Evolutionary conservation across 495 filamentous ascomycete species (phyloP), one percentile per base, ranked within the genome.

Genomic region (Penicillium maclennaniae): DNA sequence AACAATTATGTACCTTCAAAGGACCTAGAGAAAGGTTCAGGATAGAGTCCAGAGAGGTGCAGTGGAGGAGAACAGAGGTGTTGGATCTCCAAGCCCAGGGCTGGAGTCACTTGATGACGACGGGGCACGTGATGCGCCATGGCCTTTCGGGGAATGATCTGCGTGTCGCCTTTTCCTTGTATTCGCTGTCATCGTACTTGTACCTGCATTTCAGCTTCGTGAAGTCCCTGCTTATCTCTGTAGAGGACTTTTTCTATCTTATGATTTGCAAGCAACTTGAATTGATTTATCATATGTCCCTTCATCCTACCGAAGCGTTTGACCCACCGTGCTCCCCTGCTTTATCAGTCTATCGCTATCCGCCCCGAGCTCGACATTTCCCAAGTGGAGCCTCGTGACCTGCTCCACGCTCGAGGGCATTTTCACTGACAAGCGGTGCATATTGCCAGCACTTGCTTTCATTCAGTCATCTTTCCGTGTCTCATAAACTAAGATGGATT

Each of bases 21-120:
- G 8, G 47, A 49, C 25, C 23, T 25, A 6, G 47, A 34, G 9
- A 15, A 17, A 17, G 7, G 47, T 19, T 19, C 47, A 4, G 8
- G 14, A 10, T 34, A 6, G 39, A 45, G 31, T 49, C 23, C 14
- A 8, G 26, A 52, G 39, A 15, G 17, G 16, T 20, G 43, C 3
- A 20, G 20, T 8, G 20, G 23, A n/a, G 7, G 26, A 23, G 25
- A 20, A 15, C 31, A 44, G 43, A 47, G 20, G 7, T 27, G 49
- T 7, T 31, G 25, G 16, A 38, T 44, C 49, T 53, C 21, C 12
- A 47, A 38, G 23, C 10, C 45, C 21, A 27, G 47, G 37, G 45
- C 49, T 28, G 51, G 58, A 37, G 56, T 66, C 63, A 66, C 54
- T 66, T 66, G 63, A 66, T 66, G 63, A 63, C 63, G 63, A 53